Evolutionary conservation across 257 asterid species (phyloP), one percentile per base, ranked within the genome.

Genomic region (Asclepias syriaca): DNA sequence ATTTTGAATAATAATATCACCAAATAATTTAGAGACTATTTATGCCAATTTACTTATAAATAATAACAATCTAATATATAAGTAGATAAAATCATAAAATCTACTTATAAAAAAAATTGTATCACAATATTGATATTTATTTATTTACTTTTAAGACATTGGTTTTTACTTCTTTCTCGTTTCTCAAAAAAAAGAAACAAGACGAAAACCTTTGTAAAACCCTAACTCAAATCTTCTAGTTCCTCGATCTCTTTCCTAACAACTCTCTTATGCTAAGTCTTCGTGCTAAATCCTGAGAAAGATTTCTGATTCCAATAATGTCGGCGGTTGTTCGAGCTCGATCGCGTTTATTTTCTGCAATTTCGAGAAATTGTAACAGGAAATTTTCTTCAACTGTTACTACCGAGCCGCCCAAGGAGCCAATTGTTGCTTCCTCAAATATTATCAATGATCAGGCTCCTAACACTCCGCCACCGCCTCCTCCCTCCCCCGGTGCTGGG

Each of bases 351-450:
- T 21, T 70, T 74, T 76, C 87, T 1, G 29, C 73, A 27, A 29
- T 87, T 64, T 72, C 87, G 14, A 72, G 77, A 71, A 3, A 43
- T 2, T 73, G 13, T 9, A 65, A 78, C 60, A 77, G 82, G 10
- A 75, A 87, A 22, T 75, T 70, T 50, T 80, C 77, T 11, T 70
- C 79, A 6, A 70, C 55, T 51, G 53, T 24, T 34, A 32, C 85
- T 50, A 24, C 86, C 1, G 88, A 86, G 60, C 80, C 91, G 43
- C 80, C 82, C 1, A 80, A 64, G 74, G 92, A 82, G 58, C 40
- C 93, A 0, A 68, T 86, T 8, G 15, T 88, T n/a, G 76, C 93
- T 68, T 74, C 95, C 55, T 80, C 97, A 50, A 48, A 82, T 53
- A 37, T 83, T 64, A 68, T 86, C 85, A 72, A 68, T n/a, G 84